Evolutionary conservation across 257 asterid genomes (phyloP), one percentile per base, ranked within the genome.

Genomic region (Solanum gandarillasii): DNA sequence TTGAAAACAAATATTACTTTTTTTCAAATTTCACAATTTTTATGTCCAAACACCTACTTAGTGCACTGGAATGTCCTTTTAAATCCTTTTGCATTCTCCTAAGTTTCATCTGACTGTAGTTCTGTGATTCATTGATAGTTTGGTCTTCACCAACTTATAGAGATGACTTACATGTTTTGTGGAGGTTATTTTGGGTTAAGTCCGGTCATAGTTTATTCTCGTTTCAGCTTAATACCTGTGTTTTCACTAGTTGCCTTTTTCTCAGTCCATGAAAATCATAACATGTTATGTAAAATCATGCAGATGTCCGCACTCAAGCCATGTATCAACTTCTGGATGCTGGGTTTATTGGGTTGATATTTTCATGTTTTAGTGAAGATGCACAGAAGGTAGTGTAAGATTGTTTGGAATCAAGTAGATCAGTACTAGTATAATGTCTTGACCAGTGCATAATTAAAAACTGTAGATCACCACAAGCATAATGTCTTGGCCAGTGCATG

Each of bases 311-410:
- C 86, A 97, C 99, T 34, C 99, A 97, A 91, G 98, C 98, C 67
- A 96, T 95, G 98, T 97, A 97, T 93, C 99, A 97, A 91, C 96
- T 96, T 86, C 94, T 97, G 92, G 99, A 97, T 95, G 90, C 99
- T 67, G 99, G 99, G 36, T 97, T 97, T 90, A 94, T 97, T 81
- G 99, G 99, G 81, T 91, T 97, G 95, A 97, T 97, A 89, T 97
- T 96, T 92, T 97, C 99, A 62, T 97, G 99, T 92, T 97, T 92
- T 91, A 97, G 98, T 88, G 99, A 97, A 93, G 99, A 97, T 92
- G 98, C 98, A 70, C 99, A 93, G 72, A 97, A 96, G 97, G 99
- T 97, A 74, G 88, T 86, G 78, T 68, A 83, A 35, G 88, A 81
- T 35, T 83, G 70, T 46, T 48, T 82, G 41, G 20, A 48, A 31